Base-by-base conservation (phyloP, 805 yeast species). In the Candida alai region DNA sequence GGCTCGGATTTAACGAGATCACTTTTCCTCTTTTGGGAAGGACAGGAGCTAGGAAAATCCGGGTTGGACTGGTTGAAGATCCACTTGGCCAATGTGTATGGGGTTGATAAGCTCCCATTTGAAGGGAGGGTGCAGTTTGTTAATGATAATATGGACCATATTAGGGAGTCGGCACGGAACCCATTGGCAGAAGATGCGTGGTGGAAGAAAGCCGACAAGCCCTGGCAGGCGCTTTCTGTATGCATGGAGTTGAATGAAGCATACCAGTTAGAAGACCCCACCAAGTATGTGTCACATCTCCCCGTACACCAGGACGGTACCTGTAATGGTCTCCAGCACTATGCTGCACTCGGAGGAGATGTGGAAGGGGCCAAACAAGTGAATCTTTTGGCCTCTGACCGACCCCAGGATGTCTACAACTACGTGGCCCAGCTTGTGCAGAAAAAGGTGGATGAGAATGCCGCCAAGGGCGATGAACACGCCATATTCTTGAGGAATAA, bases 271-370 rank as follows among this genome's bases (percentile, higher is more conserved):
- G 73, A 67, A 6, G 81, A 82, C 44, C 93, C 93, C 7, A 70
- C 76, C 11, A 68, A 78, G 41, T 81, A 57, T 46, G 58, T 80
- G 14, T 80, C 87, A 1, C 82, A 78, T 52, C 79, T 80, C 42
- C 90, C 93, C 1, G 82, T 84, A 23, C 93, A 84, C 54, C 90
- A 82, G 57, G 94, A 84, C 61, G 94, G 94, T 47, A 82, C 93
- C 0, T 84, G 94, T 62, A 84, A 84, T 51, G 94, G 94, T 13
- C 66, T 84, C 41, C 94, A 84, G 49, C 94, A 84, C 62, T 84
- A 84, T 58, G 93, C 94, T 18, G 94, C 94, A 0, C 63, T 84
- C 34, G 93, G 93, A 55, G 90, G 93, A 62, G 94, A 84, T 58
- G 46, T 74, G 12, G 89, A 79, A 56, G 94, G 94, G 60, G 94